phyloP scores from a whole-genome alignment of 148 eudicot genomes.

The Heliamphora exappendiculata region DNA sequence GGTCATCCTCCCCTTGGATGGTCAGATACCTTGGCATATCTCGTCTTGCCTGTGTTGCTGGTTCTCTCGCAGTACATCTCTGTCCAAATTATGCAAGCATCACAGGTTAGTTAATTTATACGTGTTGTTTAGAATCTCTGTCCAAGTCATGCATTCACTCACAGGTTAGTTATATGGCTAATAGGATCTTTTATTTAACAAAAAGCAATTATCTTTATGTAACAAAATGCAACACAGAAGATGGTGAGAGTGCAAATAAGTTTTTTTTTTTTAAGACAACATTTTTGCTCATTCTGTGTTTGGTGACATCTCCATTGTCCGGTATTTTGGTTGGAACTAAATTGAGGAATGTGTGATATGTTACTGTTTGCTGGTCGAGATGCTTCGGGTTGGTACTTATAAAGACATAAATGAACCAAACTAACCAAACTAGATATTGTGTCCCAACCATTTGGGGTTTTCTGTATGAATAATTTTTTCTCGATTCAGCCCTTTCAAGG shows the following conservation, averaged over 20 bases:
- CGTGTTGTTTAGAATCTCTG: background rate
- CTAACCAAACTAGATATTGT: no score
- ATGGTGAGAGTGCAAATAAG: background rate
- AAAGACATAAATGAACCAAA: no score
- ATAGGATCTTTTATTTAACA: no score
- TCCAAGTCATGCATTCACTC: background rate
- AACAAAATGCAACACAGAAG: background rate
- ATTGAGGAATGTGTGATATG: background rate
- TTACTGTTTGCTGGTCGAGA: background rate
- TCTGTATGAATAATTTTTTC: no score
- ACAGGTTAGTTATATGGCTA: no score
- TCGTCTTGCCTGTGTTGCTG: constrained; percentile 74
- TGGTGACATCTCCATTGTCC: background rate
- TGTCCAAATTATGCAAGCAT: constrained; percentile 87
- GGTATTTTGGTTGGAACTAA: background rate
- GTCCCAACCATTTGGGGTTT: no score
- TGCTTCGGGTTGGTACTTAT: background rate
- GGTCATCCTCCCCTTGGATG: constrained; percentile 98
- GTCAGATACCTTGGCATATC: constrained; percentile 90
- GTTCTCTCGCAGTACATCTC: constrained; percentile 74
- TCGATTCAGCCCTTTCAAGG: no score
- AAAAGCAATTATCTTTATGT: background rate
- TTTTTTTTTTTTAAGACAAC: background rate
- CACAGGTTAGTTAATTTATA: constrained; percentile 48
- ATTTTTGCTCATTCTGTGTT: constrained; percentile 1